These are phyloP conservation scores for Apophysomyces ossiformis DNA, from an alignment of 371 early-diverging fungal genomes.

Conservation along the genomic window DNA sequence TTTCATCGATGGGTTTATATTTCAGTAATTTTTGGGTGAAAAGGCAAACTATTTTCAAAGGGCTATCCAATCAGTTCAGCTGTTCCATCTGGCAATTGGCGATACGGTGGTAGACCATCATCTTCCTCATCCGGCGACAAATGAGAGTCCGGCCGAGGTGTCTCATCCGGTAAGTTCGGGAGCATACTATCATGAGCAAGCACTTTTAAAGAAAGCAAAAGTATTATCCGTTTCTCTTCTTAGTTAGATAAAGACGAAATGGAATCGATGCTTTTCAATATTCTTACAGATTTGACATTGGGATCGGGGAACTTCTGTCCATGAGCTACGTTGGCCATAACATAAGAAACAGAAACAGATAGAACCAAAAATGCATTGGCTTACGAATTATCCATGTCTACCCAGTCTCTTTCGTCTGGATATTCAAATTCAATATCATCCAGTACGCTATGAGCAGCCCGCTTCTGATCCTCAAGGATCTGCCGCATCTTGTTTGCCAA, in stretches of 20 bases:
- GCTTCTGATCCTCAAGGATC: not conserved
- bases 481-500: slow-evolving; percentile 1
- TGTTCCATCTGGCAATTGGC: not conserved
- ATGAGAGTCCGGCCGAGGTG: slow-evolving; percentile 1
- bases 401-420: not conserved
- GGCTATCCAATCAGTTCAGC: not conserved
- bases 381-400: slow-evolving; percentile 11
- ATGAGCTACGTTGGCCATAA: not conserved
- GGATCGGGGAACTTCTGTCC: slow-evolving; percentile 1
- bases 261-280: not conserved
- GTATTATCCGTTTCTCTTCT: too few species aligned
- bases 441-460: not conserved
- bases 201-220: not conserved
- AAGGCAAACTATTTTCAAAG: too few species aligned
- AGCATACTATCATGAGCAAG: slow-evolving; percentile 11
- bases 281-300: slow-evolving; percentile 12
- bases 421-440: slow-evolving; percentile 14
- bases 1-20: too few species aligned
- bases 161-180: slow-evolving; percentile 6
- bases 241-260: not conserved
- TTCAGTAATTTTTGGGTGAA: too few species aligned
- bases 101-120: not conserved
- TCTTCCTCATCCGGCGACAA: not conserved
- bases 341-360: not conserved
- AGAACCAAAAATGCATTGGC: not conserved